Evolutionary conservation across 148 eudicot genomes (phyloP).

Genomic region (Amaranthus cruentus): DNA sequence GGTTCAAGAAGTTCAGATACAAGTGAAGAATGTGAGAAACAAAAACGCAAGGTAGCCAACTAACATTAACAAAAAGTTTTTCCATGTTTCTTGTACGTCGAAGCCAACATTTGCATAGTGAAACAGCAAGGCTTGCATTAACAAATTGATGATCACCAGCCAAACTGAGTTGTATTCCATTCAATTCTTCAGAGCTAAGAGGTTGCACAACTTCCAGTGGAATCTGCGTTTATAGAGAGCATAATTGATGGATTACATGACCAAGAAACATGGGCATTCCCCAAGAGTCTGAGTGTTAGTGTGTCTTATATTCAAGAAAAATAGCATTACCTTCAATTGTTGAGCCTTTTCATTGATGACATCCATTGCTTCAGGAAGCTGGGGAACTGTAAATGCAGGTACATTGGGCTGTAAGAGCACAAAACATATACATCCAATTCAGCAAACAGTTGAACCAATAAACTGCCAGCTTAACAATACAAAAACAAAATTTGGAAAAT

Average conservation of each 20-base stretch:
- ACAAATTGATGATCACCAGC: conserved; percentile 78
- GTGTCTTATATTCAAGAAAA: neutral
- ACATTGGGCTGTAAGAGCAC: conserved; percentile 65
- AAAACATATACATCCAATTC: conserved; percentile 48
- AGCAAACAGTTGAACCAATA: conserved; percentile 35
- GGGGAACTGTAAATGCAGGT: conserved; percentile 74
- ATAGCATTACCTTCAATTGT: conserved; percentile 40
- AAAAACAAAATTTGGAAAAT: neutral
- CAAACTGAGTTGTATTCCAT: conserved; percentile 59
- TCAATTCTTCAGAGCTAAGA: conserved; percentile 39
- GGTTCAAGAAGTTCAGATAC: neutral
- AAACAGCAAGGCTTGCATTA: conserved; percentile 80
- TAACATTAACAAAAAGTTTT: conserved; percentile 43
- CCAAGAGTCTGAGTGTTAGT: neutral
- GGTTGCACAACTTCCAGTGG: conserved; percentile 62
- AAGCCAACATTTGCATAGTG: conserved; percentile 83
- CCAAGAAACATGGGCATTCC: neutral
- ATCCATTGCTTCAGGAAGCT: conserved; percentile 74
- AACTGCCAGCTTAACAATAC: conserved; percentile 27
- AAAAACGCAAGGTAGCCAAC: conserved; percentile 20
- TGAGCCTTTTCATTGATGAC: conserved; percentile 57
- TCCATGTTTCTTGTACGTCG: conserved; percentile 46
- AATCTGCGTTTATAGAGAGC: conserved; percentile 38
- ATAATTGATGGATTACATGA: conserved; percentile 15
- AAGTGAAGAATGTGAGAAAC: conserved; percentile 5